These are phyloP conservation scores for Fusarium dimerum DNA, from an alignment of 2,329 filamentous ascomycete genomes.

Conservation along the genomic window DNA sequence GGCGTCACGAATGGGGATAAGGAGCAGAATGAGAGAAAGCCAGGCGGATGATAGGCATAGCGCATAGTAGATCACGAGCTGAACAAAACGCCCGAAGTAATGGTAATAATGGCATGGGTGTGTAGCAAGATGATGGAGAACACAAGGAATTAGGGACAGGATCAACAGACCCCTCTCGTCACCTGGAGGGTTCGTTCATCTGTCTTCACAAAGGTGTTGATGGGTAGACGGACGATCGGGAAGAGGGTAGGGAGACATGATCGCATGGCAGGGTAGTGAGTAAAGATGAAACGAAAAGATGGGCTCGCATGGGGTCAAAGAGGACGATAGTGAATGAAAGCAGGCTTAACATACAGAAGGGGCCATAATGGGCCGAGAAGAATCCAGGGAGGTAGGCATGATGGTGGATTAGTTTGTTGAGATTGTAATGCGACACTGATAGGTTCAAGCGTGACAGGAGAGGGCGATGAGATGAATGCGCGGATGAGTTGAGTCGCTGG, in stretches of 20 bases:
- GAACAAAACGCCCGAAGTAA: slow-evolving; percentile 17
- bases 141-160: not conserved
- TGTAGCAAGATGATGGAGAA: too few species aligned
- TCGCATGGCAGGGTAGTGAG: too few species aligned
- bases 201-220: slow-evolving; percentile 14
- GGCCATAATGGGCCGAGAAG: slow-evolving; percentile 63
- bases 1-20: too few species aligned
- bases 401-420: slow-evolving; percentile 10
- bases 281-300: too few species aligned
- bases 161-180: not conserved
- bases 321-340: too few species aligned
- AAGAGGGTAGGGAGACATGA: not conserved
- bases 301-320: too few species aligned
- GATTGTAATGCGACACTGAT: slow-evolving; percentile 20
- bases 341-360: slow-evolving; percentile 55
- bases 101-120: slow-evolving; percentile 5
- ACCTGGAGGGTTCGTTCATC: slow-evolving; percentile 12
- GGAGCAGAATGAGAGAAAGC: too few species aligned
- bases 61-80: slow-evolving; percentile 10
- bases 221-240: slow-evolving; percentile 8
- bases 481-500: not conserved
- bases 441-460: slow-evolving; percentile 6
- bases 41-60: too few species aligned
- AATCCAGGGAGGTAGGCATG: slow-evolving; percentile 62
- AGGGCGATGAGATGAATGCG: not conserved